Evolutionary conservation across 2,329 filamentous ascomycete genomes (phyloP), one percentile per base, ranked within the genome.

Genomic region (Penicillium sp.): DNA sequence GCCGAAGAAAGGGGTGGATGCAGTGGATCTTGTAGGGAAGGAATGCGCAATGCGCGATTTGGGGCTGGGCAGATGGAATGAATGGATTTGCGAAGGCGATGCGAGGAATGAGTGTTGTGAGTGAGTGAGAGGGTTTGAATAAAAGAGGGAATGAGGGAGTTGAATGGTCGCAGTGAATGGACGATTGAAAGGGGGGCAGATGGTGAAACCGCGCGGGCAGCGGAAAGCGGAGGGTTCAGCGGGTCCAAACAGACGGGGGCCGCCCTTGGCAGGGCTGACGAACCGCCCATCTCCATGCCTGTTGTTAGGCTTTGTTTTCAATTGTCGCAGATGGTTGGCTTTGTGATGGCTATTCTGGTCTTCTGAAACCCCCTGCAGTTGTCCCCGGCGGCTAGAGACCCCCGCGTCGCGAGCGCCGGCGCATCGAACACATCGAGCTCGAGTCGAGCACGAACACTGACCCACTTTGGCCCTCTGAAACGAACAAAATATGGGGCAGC

Each of bases 1-100:
- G 12, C 7, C 4, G 52, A 58, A 62, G 58, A 57, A 59, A 62
- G 56, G 61, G 59, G 52, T 48, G 39, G 47, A 49, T 45, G 30
- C 34, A 40, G 49, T 42, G 36, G 48, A 50, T 40, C 49, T 52
- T 52, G 49, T 42, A 52, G 51, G 53, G 52, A 56, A 59, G 32
- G 54, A 61, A 61, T 58, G 61, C 23, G n/a, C 23, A 21, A 13
- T 49, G 15, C n/a, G 36, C 24, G 8, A 39, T 40, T 27, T 40
- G n/a, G 23, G 36, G 36, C 36, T 40, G 36, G 36, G 7, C 9
- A 42, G 7, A 13, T 29, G 37, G 21, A 27, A 18, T 30, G 33
- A 54, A 55, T 40, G 55, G 57, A 27, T 33, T 30, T 21, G 34
- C n/a, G 33, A 30, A 43, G n/a, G 39, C 27, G 10, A 47, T 26